A percentile compares a stretch with the other conserved stretches of the same genome.
phyloP scores from a whole-genome alignment of 2,329 filamentous ascomycete genomes.

The Calonectria crousiana region DNA sequence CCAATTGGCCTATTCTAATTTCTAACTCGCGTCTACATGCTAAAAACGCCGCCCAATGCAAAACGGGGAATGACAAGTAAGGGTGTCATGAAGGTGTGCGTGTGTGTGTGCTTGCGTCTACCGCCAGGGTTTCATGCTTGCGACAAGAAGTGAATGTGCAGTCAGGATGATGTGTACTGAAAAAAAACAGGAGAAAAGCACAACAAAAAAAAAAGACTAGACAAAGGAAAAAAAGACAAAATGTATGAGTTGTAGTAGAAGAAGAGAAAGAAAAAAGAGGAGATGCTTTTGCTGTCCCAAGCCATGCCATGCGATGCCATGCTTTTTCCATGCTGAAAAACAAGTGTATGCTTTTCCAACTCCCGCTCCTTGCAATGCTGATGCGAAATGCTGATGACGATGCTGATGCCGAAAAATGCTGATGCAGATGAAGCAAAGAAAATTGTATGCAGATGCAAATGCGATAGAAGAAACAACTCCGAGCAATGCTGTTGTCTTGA shows the following conservation, averaged over 20 bases:
- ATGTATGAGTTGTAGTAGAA: not conserved
- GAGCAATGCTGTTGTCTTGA: slow-evolving; percentile 26
- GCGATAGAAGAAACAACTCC: slow-evolving; percentile 31
- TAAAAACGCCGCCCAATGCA: slow-evolving; percentile 33
- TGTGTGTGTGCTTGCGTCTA: slow-evolving; percentile 9
- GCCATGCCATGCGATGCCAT: slow-evolving; percentile 28
- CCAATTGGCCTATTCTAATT: slow-evolving; percentile 8
- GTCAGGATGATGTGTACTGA: not conserved
- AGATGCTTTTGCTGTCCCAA: slow-evolving; percentile 7
- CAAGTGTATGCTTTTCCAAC: slow-evolving; percentile 26
- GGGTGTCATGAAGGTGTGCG: slow-evolving; percentile 9
- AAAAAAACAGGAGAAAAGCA: slow-evolving; percentile 4
- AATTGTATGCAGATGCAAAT: slow-evolving; percentile 12
- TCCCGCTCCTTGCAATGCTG: slow-evolving; percentile 28
- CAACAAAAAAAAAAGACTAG: not conserved
- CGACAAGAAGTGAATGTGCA: slow-evolving; percentile 16
- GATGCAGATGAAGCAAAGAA: not conserved
- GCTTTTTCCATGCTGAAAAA: slow-evolving; percentile 9
- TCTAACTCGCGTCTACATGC: slow-evolving; percentile 26
- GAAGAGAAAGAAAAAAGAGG: not conserved
- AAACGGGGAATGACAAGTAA: slow-evolving; percentile 21
- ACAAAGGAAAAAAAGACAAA: not conserved
- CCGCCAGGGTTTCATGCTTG: slow-evolving; percentile 33
- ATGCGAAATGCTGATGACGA: not conserved
- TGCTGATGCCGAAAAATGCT: slow-evolving; percentile 11